A percentile compares a stretch with the other conserved stretches of the same genome.
phyloP scores from a whole-genome alignment of 129 eudicot species.

The Pulicaria dysenterica region DNA sequence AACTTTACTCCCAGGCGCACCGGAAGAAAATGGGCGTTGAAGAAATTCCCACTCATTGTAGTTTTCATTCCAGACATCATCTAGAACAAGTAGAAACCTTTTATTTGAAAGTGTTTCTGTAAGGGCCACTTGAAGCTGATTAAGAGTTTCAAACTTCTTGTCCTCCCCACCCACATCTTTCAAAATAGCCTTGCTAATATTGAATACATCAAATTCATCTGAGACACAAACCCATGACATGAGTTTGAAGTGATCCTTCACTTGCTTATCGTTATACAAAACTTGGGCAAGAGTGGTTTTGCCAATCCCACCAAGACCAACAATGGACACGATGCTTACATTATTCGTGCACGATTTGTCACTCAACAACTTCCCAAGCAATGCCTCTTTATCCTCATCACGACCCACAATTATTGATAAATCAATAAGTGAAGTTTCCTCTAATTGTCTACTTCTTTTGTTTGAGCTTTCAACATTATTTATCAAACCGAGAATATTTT shows the following conservation, averaged over 20 bases:
- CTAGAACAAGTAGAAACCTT: slow-evolving; percentile 46
- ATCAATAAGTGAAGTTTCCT: slow-evolving; percentile 40
- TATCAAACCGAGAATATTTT: slow-evolving; percentile 29
- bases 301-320: slow-evolving; percentile 22
- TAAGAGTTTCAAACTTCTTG: slow-evolving; percentile 21
- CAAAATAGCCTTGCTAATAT: slow-evolving; percentile 25
- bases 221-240: slow-evolving; percentile 17
- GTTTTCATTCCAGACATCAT: slow-evolving; percentile 53
- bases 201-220: slow-evolving; percentile 15
- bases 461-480: slow-evolving; percentile 10
- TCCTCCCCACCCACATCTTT: slow-evolving; percentile 18
- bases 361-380: slow-evolving; percentile 9
- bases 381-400: slow-evolving; percentile 30
- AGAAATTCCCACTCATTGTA: slow-evolving; percentile 37
- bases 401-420: slow-evolving; percentile 40
- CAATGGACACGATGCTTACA: slow-evolving; percentile 6
- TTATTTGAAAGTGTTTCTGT: slow-evolving; percentile 26
- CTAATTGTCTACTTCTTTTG: slow-evolving; percentile 22
- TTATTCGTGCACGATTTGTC: background rate
- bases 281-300: slow-evolving; percentile 24
- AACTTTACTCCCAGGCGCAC: slow-evolving; percentile 49
- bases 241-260: no score
- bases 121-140: slow-evolving; percentile 37
- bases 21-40: slow-evolving; percentile 34
- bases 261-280: slow-evolving; percentile 20